Conservation (phyloP, 2,329 filamentous ascomycete species). For the Scolecobasidium constrictum region DNA sequence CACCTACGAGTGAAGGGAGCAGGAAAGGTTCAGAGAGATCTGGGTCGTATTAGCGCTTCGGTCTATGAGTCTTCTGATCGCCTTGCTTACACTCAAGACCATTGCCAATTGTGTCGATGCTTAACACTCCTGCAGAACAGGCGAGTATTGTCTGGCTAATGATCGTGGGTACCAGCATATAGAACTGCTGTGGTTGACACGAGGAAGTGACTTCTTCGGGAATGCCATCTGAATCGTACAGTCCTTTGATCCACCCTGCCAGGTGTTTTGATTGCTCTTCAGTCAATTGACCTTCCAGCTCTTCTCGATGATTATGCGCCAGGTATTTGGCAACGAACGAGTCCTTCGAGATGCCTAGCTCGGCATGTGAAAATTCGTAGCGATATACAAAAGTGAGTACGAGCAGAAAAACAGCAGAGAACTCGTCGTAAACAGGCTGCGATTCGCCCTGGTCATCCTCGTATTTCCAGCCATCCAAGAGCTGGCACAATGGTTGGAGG, state of each 20-base stretch:
- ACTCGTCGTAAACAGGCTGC: constrained; percentile 78
- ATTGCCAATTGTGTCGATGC: constrained; percentile 59
- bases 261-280: constrained; percentile 57
- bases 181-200: constrained; percentile 74
- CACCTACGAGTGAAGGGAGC: constrained; percentile 65
- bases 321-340: constrained; percentile 62
- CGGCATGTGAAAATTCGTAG: constrained; percentile 53
- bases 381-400: constrained; percentile 66
- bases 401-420: constrained; percentile 64
- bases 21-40: constrained; percentile 71
- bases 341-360: constrained; percentile 52
- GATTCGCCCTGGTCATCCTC: constrained; percentile 77
- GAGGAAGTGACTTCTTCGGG: constrained; percentile 73
- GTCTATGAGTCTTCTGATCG: no score
- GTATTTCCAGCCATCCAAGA: constrained; percentile 70
- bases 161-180: constrained; percentile 63
- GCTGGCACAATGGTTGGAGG: constrained; percentile 59
- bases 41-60: constrained; percentile 22
- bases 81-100: constrained; percentile 59
- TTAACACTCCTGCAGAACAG: constrained; percentile 52
- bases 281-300: constrained; percentile 48
- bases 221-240: constrained; percentile 68
- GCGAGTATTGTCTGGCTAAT: constrained; percentile 67
- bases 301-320: constrained; percentile 46
- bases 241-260: constrained; percentile 63